These are phyloP conservation scores for Candida gigantensis DNA, from an alignment of 1,139 yeast species.

Conservation along the genomic window DNA sequence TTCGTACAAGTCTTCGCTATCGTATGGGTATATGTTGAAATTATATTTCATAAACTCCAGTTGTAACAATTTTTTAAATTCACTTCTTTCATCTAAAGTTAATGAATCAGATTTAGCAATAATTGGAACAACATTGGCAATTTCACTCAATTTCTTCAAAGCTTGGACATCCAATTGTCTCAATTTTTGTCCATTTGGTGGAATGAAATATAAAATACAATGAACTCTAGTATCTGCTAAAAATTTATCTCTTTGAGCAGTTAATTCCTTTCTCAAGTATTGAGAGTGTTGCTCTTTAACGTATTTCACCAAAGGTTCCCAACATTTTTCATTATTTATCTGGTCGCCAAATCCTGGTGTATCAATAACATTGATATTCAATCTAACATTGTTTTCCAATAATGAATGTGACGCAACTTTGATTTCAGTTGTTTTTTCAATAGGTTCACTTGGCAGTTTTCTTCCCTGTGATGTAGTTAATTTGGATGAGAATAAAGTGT, in stretches of 20 bases:
- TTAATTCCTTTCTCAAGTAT: conserved; percentile 90
- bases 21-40: conserved; percentile 86
- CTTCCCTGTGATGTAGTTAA: conserved; percentile 77
- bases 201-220: conserved; percentile 86
- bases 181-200: conserved; percentile 83
- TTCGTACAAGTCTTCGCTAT: conserved; percentile 68
- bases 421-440: conserved; percentile 87
- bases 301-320: conserved; percentile 96
- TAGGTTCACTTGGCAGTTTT: conserved; percentile 62
- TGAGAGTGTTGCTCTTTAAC: conserved; percentile 96
- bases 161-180: conserved; percentile 82
- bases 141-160: conserved; percentile 81
- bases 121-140: conserved; percentile 91
- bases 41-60: conserved; percentile 73
- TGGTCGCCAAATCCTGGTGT: conserved; percentile 99
- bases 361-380: conserved; percentile 85
- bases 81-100: conserved; percentile 80
- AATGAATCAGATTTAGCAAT: conserved; percentile 82
- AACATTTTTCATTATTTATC: conserved; percentile 90
- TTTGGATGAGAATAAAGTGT: conserved; percentile 85
- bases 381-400: conserved; percentile 82
- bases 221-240: conserved; percentile 93
- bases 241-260: conserved; percentile 87
- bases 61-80: conserved; percentile 74
- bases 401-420: conserved; percentile 67